A percentile compares a stretch with the other conserved stretches of the same genome.
These are phyloP conservation scores for Moniliella sp. DNA, from an alignment of 1,284 basidiomycete species.

Conservation along the genomic window DNA sequence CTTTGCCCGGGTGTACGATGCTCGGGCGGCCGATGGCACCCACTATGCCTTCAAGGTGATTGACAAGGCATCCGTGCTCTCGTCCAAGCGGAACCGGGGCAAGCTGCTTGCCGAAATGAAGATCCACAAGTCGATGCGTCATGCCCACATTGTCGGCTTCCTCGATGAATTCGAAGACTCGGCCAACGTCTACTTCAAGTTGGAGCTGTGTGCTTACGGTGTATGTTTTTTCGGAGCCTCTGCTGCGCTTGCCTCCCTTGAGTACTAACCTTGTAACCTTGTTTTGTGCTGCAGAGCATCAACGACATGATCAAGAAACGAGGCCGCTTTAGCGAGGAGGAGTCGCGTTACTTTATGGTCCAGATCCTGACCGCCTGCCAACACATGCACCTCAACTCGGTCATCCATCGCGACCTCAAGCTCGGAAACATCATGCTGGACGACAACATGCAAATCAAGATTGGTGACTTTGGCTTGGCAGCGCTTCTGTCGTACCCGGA, in stretches of 20 bases:
- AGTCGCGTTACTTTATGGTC: slow-evolving; percentile 72
- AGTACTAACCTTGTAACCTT: not conserved
- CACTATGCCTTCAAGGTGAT: slow-evolving; percentile 37
- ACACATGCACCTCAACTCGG: slow-evolving; percentile 76
- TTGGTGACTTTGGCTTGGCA: slow-evolving; percentile 76
- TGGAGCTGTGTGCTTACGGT: slow-evolving; percentile 75
- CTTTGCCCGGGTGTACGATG: slow-evolving; percentile 31
- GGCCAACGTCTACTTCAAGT: slow-evolving; percentile 85
- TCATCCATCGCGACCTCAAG: slow-evolving; percentile 55
- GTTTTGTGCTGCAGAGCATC: slow-evolving; percentile 37
- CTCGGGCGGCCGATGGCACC: slow-evolving; percentile 19
- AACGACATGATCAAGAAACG: slow-evolving; percentile 79
- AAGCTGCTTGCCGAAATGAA: slow-evolving; percentile 97
- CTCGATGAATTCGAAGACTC: slow-evolving; percentile 86
- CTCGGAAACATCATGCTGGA: slow-evolving; percentile 30
- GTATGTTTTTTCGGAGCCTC: slow-evolving; percentile 32
- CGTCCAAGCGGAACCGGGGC: slow-evolving; percentile 35
- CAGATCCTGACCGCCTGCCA: slow-evolving; percentile 85
- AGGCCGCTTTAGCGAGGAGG: slow-evolving; percentile 75
- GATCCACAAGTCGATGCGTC: slow-evolving; percentile 71
- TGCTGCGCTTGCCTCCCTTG: no score
- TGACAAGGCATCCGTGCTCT: slow-evolving; percentile 31
- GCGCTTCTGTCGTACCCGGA: slow-evolving; percentile 87
- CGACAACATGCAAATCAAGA: slow-evolving; percentile 69
- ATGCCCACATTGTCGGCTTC: slow-evolving; percentile 80